These are phyloP conservation scores for Dendryphion nanum DNA, from an alignment of 2,329 filamentous ascomycete species.

Conservation along the genomic window DNA sequence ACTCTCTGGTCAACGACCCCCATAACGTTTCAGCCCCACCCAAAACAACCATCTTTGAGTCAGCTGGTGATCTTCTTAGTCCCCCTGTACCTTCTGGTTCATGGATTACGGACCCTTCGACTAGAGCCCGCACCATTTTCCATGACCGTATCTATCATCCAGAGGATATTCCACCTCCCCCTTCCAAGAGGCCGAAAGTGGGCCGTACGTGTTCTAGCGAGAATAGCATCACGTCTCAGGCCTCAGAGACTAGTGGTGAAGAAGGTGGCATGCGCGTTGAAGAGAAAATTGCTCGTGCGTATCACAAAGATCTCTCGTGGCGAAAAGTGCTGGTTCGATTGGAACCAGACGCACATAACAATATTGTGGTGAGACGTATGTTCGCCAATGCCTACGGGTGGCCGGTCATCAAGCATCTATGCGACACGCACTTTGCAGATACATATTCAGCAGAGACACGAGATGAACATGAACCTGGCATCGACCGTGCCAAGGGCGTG, in stretches of 20 bases:
- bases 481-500: conserved; percentile 66
- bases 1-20: conserved; percentile 49
- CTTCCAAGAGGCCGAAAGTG: conserved; percentile 44
- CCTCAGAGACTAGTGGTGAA: conserved; percentile 30
- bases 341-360: conserved; percentile 97
- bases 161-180: conserved; percentile 83
- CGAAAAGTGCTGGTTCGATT: conserved; percentile 94
- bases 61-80: conserved; percentile 87
- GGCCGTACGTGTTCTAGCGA: conserved; percentile 41
- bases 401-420: conserved; percentile 93
- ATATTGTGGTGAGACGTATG: conserved; percentile 93
- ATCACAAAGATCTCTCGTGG: conserved; percentile 90
- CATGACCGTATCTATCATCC: conserved; percentile 96
- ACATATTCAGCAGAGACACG: conserved; percentile 62
- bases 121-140: conserved; percentile 85
- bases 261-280: conserved; percentile 81
- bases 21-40: conserved; percentile 68
- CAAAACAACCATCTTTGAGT: conserved; percentile 90
- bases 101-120: conserved; percentile 80
- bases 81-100: conserved; percentile 79
- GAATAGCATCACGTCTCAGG: conserved; percentile 21
- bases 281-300: conserved; percentile 95
- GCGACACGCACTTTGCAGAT: conserved; percentile 90
- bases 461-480: conserved; percentile 65
- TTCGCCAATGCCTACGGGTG: conserved; percentile 97